Percentiles rank a stretch among this genome's conserved stretches.
Evolutionary conservation across 805 yeast genomes (phyloP).

Genomic region (Teunomyces funiuensis): DNA sequence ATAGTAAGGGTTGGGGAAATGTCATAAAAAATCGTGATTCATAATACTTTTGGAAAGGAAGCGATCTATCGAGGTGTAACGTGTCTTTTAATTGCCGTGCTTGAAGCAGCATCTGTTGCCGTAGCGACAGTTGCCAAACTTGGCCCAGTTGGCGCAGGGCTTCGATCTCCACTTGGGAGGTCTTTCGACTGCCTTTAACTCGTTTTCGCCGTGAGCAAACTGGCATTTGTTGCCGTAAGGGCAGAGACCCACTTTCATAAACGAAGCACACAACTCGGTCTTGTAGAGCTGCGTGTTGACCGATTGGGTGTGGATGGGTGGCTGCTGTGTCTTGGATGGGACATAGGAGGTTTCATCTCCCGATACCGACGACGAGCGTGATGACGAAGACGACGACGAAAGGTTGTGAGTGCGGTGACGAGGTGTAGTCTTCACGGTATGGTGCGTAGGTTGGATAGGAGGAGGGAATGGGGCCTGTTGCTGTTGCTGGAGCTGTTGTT

Average conservation of each 20-base stretch:
- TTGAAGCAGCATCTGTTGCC: slow-evolving; percentile 91
- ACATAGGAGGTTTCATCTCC: background rate
- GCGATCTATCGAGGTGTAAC: too few species aligned
- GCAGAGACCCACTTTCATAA: slow-evolving; percentile 63
- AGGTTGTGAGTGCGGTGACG: background rate
- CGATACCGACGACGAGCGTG: background rate
- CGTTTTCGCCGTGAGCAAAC: slow-evolving; percentile 87
- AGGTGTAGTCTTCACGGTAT: slow-evolving; percentile 12
- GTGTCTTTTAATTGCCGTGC: slow-evolving; percentile 52
- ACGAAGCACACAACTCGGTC: slow-evolving; percentile 86
- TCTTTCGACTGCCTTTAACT: slow-evolving; percentile 68
- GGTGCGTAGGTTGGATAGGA: slow-evolving; percentile 10
- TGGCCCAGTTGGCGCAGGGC: slow-evolving; percentile 86
- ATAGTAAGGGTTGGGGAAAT: background rate
- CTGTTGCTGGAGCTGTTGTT: slow-evolving; percentile 13
- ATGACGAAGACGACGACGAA: background rate
- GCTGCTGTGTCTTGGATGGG: background rate
- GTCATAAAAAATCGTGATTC: slow-evolving; percentile 6
- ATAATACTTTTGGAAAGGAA: background rate
- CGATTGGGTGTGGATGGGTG: slow-evolving; percentile 1
- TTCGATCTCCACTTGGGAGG: slow-evolving; percentile 88
- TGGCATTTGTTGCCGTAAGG: slow-evolving; percentile 92
- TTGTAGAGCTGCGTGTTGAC: slow-evolving; percentile 74
- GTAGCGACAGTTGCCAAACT: slow-evolving; percentile 79
- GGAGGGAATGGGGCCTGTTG: slow-evolving; percentile 11